phyloP scores from a whole-genome alignment of 192 early-diverging fungal genomes.

The Backusella psychrophila region DNA sequence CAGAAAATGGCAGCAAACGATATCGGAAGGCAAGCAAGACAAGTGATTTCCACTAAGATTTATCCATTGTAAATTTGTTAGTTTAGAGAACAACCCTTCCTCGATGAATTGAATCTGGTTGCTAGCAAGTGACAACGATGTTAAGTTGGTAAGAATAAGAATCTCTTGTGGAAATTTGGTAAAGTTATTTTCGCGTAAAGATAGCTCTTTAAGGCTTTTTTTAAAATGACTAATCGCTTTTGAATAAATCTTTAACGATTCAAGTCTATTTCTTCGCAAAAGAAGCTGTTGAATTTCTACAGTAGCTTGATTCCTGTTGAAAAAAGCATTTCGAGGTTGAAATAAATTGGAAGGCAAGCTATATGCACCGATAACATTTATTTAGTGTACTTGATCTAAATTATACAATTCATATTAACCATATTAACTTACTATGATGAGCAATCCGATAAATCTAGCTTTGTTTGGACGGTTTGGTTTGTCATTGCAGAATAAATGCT shows the following conservation, averaged over 20 bases:
- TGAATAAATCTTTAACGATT: slow-evolving; percentile 3
- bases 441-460: slow-evolving; percentile 16
- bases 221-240: slow-evolving; percentile 27
- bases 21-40: slow-evolving; percentile 30
- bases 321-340: slow-evolving; percentile 1
- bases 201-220: slow-evolving; percentile 33
- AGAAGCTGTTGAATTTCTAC: slow-evolving; percentile 13
- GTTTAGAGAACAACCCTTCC: slow-evolving; percentile 8
- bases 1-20: slow-evolving; percentile 30
- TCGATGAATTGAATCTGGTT: slow-evolving; percentile 26
- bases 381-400: too few species aligned
- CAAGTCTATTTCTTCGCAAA: slow-evolving; percentile 21
- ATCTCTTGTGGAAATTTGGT: slow-evolving; percentile 37
- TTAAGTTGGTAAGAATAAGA: slow-evolving; percentile 35
- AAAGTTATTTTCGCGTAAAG: slow-evolving; percentile 39
- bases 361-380: too few species aligned
- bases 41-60: slow-evolving; percentile 24
- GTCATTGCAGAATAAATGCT: not conserved
- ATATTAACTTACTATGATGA: slow-evolving; percentile 1
- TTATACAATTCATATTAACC: not conserved
- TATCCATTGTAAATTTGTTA: slow-evolving; percentile 20
- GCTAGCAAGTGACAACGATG: slow-evolving; percentile 40
- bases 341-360: slow-evolving; percentile 13
- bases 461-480: not conserved
- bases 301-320: not conserved